Base-by-base conservation (phyloP, 2,329 filamentous ascomycete species). In the Madurella fahalii region DNA sequence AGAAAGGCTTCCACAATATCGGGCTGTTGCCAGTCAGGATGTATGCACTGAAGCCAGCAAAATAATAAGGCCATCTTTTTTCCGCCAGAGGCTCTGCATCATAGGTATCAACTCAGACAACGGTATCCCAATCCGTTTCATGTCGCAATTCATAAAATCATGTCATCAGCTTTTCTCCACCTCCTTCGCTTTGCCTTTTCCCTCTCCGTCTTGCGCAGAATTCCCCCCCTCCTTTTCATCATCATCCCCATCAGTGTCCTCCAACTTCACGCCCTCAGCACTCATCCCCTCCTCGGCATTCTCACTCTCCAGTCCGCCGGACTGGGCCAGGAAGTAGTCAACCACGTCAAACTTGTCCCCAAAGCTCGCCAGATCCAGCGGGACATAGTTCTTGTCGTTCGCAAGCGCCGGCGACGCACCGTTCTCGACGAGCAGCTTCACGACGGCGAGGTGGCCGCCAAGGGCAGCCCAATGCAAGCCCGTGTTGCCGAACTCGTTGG, bases 381-480 rank as follows among this genome's bases (percentile, higher is more conserved):
- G 84, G 63, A 92, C 87, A 64, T 95, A 89, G 30, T 95, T 91
- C 46, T 88, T 88, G 67, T 86, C 83, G 68, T 97, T 97, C 66
- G 85, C 85, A 32, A 90, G 74, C 11, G 84, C 84, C 4, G 91
- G 85, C 55, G 90, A 86, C 1, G 91, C 91, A 2, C 90, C 91
- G 2, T 83, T 77, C 43, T 85, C 83, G 2, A 96, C 77, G 12
- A 99, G 79, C 0, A 84, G 73, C 74, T 92, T 89, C 7, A 96
- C 90, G 3, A 85, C 82, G 5, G 86, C 82, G 2, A 97, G 75
- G 65, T 96, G 92, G 1, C 92, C 92, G 52, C 95, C 94, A 52
- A 96, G 75, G 0, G 90, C 89, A 0, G 93, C 93, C 92, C 92
- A 97, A 73, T 99, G 94, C 54, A 99, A 77, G 0, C 90, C 83